These are phyloP conservation scores for Russula virescens DNA, from an alignment of 768 basidiomycete genomes.

Conservation along the genomic window DNA sequence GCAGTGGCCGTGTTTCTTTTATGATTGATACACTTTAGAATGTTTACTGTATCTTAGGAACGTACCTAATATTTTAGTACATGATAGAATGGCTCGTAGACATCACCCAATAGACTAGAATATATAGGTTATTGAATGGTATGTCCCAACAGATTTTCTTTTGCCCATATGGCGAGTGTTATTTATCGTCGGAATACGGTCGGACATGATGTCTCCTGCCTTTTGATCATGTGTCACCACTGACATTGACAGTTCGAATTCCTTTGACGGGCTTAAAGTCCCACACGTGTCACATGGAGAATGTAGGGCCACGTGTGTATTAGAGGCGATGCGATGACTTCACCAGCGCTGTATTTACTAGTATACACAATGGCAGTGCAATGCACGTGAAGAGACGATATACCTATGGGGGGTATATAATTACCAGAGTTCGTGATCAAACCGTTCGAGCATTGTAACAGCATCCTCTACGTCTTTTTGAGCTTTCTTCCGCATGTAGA, in stretches of 20 bases:
- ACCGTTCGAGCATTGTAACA: constrained; percentile 71
- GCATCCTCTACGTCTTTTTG: constrained; percentile 97
- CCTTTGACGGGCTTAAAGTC: neutral
- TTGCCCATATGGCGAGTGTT: neutral
- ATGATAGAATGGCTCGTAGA: neutral
- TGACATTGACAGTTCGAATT: neutral
- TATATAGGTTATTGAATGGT: neutral
- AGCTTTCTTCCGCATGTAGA: constrained; percentile 97
- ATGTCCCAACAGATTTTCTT: neutral
- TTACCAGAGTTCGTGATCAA: constrained; percentile 71
- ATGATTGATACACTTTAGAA: neutral
- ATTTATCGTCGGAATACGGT: neutral
- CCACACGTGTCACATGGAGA: neutral
- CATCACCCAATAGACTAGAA: neutral
- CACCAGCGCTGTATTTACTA: constrained; percentile 20
- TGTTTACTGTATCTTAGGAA: neutral
- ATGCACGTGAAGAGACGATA: neutral
- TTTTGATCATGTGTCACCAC: neutral
- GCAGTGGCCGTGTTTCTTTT: neutral
- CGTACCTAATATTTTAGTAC: neutral
- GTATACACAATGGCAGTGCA: constrained; percentile 16
- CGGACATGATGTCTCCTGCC: neutral
- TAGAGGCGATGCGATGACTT: neutral
- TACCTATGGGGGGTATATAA: neutral
- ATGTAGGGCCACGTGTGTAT: neutral